Evolutionary conservation across 768 basidiomycete species (phyloP), one percentile per base, ranked within the genome.

Genomic region (Arthromyces matolae): DNA sequence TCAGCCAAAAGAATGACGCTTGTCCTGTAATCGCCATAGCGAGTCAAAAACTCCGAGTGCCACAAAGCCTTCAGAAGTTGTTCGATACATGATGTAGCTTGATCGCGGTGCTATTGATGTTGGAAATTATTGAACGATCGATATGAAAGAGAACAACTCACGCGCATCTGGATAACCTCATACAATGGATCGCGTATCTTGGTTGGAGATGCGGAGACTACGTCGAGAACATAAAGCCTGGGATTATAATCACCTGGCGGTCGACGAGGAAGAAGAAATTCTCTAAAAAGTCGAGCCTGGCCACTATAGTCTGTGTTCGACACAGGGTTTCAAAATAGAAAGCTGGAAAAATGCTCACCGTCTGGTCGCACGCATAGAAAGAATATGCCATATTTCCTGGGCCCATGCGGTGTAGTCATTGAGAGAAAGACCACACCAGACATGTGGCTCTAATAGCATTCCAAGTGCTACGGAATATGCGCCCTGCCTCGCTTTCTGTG

Each of bases 31-130:
- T 81, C 62, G 13, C 75, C 72, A 57, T 82, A 78, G 46, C 83
- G 78, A 44, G 81, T 79, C 45, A 88, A 78, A 60, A 88, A 89
- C 63, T 93, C 89, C 0, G 89, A 80, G 49, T 86, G 75, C 87
- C 89, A 92, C 29, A 92, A 62, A 2, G 84, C 79, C 47, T 75
- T 80, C 22, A 93, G 67, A 20, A 93, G 69, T 33, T 79, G 77
- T 23, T 89, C 81, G 14, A 89, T 74, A 2, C 79, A 71, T 19
- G 74, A 70, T 18, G 81, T 70, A 7, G 77, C 77, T 68, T 90
- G 84, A 47, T 81, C 81, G 22, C 68, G 74, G 60, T 79, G 72
- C 90, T 92, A 38, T 27, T 28, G 41, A 20, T 38, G 38, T 39
- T 42, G 25, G 33, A 28, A 20, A 47, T 24, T 7, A 16, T 34